A percentile compares a stretch with the other conserved stretches of the same genome.
Evolutionary conservation across 2,329 filamentous ascomycete genomes (phyloP).

Genomic region (Claviceps maximensis): DNA sequence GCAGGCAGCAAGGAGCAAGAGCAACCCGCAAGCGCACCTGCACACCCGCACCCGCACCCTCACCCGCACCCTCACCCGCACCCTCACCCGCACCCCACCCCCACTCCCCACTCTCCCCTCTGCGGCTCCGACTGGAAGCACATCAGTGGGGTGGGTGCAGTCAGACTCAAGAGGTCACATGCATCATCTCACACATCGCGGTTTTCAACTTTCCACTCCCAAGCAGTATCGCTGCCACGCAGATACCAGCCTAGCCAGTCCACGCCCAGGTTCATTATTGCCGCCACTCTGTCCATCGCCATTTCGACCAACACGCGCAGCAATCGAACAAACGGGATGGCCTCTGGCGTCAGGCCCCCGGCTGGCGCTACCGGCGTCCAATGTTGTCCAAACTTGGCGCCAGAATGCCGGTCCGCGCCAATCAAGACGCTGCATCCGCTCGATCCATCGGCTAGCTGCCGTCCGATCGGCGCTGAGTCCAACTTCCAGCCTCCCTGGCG

Average conservation of each 20-base stretch:
- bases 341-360: neutral
- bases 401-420: slow-evolving; percentile 1
- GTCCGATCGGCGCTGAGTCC: slow-evolving; percentile 1
- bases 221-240: no score
- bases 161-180: no score
- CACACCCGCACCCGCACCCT: no score
- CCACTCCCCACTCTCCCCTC: neutral
- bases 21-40: no score
- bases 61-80: no score
- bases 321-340: neutral
- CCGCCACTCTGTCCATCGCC: neutral
- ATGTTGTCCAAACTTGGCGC: slow-evolving; percentile 3
- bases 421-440: slow-evolving; percentile 2
- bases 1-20: no score
- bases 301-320: neutral
- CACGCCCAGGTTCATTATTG: neutral
- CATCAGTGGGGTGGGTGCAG: no score
- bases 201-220: neutral
- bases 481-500: neutral
- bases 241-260: no score
- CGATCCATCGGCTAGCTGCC: slow-evolving; percentile 3
- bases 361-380: neutral
- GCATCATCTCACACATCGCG: neutral
- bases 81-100: no score
- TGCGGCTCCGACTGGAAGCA: neutral